Conservation (phyloP, 1,139 yeast genomes). For the Hanseniaspora uvarum region DNA sequence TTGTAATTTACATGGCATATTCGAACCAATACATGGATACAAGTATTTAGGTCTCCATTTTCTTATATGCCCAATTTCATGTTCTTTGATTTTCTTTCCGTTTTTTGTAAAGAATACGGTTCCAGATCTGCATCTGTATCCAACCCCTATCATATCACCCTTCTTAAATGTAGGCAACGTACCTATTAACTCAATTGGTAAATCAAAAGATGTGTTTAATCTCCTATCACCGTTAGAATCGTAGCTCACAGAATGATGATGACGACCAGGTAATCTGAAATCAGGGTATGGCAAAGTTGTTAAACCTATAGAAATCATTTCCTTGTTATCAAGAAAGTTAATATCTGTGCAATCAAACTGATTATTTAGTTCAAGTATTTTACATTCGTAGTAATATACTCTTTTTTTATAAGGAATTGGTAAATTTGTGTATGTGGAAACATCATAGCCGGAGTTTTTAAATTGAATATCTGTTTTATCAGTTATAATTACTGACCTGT, state of each 20-base stretch:
- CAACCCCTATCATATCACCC: conserved; percentile 62
- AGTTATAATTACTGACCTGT: conserved; percentile 51
- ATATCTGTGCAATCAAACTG: conserved; percentile 35
- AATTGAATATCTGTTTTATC: conserved; percentile 73
- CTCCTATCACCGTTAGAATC: conserved; percentile 77
- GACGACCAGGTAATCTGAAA: conserved; percentile 67
- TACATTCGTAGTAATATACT: conserved; percentile 83
- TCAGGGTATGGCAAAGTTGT: conserved; percentile 84
- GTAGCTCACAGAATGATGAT: conserved; percentile 73
- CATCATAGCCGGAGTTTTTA: conserved; percentile 53
- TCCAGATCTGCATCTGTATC: conserved; percentile 51
- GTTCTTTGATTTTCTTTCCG: conserved; percentile 59
- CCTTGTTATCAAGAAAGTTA: conserved; percentile 21
- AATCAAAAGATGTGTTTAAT: conserved; percentile 63
- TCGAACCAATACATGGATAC: conserved; percentile 83
- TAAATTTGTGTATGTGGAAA: conserved; percentile 72
- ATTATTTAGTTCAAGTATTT: conserved; percentile 48
- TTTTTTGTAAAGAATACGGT: conserved; percentile 59
- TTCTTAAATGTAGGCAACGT: conserved; percentile 64
- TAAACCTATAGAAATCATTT: conserved; percentile 62
- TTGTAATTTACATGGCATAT: conserved; percentile 61
- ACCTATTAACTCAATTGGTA: conserved; percentile 41
- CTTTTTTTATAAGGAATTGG: conserved; percentile 82
- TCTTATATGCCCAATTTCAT: conserved; percentile 58
- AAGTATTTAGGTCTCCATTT: conserved; percentile 71